Percentiles rank a stretch among this genome's conserved stretches.
phyloP scores from a whole-genome alignment of 106 monocot species.

The Phalaenopsis equestris region DNA sequence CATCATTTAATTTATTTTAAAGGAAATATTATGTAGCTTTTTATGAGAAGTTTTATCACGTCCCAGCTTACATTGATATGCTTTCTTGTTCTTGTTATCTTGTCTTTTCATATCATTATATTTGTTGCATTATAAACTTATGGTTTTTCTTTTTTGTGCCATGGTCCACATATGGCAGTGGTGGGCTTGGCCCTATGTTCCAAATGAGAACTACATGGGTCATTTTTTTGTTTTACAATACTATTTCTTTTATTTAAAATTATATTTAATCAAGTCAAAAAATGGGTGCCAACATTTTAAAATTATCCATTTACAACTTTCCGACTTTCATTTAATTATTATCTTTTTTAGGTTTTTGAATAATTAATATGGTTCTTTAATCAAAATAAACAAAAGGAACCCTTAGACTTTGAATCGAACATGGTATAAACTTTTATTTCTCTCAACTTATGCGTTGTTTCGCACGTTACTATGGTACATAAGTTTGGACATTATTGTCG shows the following conservation, averaged over 20 bases:
- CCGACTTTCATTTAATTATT: neutral
- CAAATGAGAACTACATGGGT: neutral
- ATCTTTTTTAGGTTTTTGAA: neutral
- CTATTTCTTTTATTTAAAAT: neutral
- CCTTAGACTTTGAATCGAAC: neutral
- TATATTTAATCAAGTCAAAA: neutral
- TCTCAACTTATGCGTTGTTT: too few species aligned
- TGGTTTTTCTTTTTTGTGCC: neutral
- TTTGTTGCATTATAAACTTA: neutral
- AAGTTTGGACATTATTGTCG: too few species aligned
- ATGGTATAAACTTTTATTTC: too few species aligned
- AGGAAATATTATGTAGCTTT: neutral
- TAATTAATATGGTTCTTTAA: neutral
- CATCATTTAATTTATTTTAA: neutral
- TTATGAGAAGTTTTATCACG: neutral
- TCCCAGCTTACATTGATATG: neutral
- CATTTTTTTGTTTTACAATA: neutral
- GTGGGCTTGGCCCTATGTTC: neutral
- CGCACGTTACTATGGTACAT: too few species aligned
- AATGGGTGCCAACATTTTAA: neutral
- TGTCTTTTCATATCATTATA: neutral
- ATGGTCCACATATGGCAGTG: neutral
- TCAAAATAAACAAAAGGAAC: neutral
- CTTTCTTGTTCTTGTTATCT: neutral
- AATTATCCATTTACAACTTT: neutral